A percentile compares a stretch with the other conserved stretches of the same genome.
Evolutionary conservation across 176 grass and related monocot genomes (phyloP).

Genomic region (Oryza rufipogon): DNA sequence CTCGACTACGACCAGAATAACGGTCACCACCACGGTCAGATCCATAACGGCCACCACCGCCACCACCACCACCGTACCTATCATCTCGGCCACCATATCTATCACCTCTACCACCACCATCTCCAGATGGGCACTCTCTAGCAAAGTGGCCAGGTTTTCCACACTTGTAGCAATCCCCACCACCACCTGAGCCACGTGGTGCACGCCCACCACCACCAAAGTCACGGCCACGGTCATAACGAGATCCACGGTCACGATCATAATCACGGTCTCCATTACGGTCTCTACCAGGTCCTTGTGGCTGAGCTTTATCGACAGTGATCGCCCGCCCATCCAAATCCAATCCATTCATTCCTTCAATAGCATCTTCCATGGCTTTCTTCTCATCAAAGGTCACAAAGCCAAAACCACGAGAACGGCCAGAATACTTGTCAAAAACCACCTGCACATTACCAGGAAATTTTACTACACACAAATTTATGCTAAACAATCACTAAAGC

Average conservation of each 20-base stretch:
- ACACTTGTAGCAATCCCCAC: slow-evolving; percentile 83
- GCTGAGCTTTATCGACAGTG: slow-evolving; percentile 90
- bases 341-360: slow-evolving; percentile 95
- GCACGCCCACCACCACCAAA: slow-evolving; percentile 53
- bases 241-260: slow-evolving; percentile 67
- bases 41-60: slow-evolving; percentile 44
- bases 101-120: slow-evolving; percentile 55
- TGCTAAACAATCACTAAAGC: not conserved
- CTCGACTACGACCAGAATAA: slow-evolving; percentile 66
- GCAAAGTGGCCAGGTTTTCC: slow-evolving; percentile 90
- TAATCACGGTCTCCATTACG: slow-evolving; percentile 57
- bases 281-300: slow-evolving; percentile 70
- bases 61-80: slow-evolving; percentile 53
- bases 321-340: slow-evolving; percentile 78
- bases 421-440: slow-evolving; percentile 86
- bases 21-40: slow-evolving; percentile 72
- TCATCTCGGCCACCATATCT: slow-evolving; percentile 45
- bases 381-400: slow-evolving; percentile 98
- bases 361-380: slow-evolving; percentile 95
- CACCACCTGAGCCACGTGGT: slow-evolving; percentile 51
- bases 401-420: slow-evolving; percentile 91
- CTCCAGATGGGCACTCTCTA: slow-evolving; percentile 73
- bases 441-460: slow-evolving; percentile 55
- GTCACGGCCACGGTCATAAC: slow-evolving; percentile 58
- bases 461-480: not conserved